phyloP scores from a whole-genome alignment of 2,329 filamentous ascomycete genomes.

The Trichoderma endophyticum region DNA sequence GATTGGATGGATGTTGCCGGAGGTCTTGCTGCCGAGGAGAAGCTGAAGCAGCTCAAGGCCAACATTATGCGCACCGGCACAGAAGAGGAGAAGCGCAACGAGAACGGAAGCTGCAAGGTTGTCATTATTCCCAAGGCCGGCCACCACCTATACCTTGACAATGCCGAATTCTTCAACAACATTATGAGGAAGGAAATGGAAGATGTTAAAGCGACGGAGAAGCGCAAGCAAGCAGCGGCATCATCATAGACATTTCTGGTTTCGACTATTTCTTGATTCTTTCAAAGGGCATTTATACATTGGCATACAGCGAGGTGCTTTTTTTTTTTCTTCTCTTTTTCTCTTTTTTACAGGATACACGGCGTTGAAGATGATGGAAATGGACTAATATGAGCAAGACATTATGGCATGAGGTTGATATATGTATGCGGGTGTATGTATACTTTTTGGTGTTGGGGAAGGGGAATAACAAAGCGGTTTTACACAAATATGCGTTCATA shows the following conservation, averaged over 20 bases:
- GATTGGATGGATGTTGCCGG: constrained; percentile 98
- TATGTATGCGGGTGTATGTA: background rate
- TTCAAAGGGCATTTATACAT: background rate
- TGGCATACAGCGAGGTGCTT: background rate
- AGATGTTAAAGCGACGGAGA: constrained; percentile 40
- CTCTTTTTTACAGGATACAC: background rate
- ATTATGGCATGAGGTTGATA: background rate
- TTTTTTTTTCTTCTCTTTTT: background rate
- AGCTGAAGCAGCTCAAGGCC: constrained; percentile 65
- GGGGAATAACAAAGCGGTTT: background rate
- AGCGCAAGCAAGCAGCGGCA: constrained; percentile 24
- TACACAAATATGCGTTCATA: background rate
- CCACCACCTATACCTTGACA: constrained; percentile 60
- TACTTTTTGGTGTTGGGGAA: background rate
- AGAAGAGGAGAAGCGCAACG: constrained; percentile 63
- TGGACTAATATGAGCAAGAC: background rate
- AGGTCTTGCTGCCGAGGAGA: constrained; percentile 75
- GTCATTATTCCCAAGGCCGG: constrained; percentile 65
- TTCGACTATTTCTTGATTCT: background rate
- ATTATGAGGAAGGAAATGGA: constrained; percentile 52
- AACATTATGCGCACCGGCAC: constrained; percentile 60
- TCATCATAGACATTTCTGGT: background rate
- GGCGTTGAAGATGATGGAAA: constrained; percentile 7
- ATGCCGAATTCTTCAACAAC: constrained; percentile 56
- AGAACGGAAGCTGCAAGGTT: constrained; percentile 81